A percentile compares a stretch with the other conserved stretches of the same genome.
phyloP scores from a whole-genome alignment of 1,284 basidiomycete genomes.

The Pseudozyma tsukubaensis region DNA sequence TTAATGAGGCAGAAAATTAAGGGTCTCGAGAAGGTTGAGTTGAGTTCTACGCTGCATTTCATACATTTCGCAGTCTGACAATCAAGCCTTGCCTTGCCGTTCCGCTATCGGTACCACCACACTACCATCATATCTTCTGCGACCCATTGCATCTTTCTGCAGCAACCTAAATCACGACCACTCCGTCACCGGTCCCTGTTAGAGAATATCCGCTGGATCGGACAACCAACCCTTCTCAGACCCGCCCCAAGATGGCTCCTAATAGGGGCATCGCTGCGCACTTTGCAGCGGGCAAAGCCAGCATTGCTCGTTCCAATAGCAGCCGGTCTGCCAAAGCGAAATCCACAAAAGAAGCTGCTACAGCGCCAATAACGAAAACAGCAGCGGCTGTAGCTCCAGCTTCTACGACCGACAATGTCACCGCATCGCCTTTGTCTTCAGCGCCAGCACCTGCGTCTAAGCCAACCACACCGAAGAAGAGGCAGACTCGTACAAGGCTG shows the following conservation, averaged over 20 bases:
- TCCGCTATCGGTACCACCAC: conserved; percentile 1
- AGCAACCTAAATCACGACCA: too few relatives aligned
- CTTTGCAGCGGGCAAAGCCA: conserved; percentile 34
- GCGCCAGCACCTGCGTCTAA: conserved; percentile 1
- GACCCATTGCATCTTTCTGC: too few relatives aligned
- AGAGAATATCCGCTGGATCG: conserved; percentile 9
- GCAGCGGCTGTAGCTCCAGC: neutral
- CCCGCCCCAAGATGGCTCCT: conserved; percentile 29
- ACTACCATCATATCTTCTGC: conserved; percentile 1
- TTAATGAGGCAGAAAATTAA: too few relatives aligned
- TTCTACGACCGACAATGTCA: neutral
- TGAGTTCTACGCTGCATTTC: conserved; percentile 5
- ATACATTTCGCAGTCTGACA: conserved; percentile 17
- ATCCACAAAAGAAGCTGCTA: conserved; percentile 7
- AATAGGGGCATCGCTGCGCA: conserved; percentile 37
- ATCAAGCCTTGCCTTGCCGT: neutral
- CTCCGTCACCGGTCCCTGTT: too few relatives aligned
- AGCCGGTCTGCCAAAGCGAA: conserved; percentile 25
- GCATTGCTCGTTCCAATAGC: conserved; percentile 17
- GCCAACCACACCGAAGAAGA: conserved; percentile 18
- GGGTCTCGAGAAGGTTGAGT: conserved; percentile 14
- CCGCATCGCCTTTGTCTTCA: neutral
- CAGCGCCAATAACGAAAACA: neutral
- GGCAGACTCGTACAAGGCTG: conserved; percentile 24
- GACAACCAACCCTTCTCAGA: neutral